These are phyloP conservation scores for Exsudoporus floridanus DNA, from an alignment of 1,284 basidiomycete species.

Conservation along the genomic window DNA sequence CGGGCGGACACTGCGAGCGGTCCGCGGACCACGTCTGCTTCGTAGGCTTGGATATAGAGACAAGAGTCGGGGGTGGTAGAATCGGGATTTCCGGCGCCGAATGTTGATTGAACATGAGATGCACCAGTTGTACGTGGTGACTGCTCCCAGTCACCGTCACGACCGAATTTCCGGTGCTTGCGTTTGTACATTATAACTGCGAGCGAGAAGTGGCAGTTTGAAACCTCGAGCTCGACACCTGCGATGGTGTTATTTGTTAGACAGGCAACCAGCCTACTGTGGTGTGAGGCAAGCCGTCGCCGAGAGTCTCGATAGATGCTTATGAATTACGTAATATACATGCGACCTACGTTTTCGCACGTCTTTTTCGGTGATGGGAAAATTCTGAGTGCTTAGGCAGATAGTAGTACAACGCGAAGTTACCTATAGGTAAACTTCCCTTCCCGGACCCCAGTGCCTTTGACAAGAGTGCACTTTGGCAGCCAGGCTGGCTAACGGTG, in stretches of 20 bases:
- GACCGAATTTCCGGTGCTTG: conserved; percentile 21
- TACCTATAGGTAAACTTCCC: too few relatives aligned
- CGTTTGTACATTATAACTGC: conserved; percentile 25
- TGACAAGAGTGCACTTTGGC: neutral
- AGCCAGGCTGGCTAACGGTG: neutral
- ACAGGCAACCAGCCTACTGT: too few relatives aligned
- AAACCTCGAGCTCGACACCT: too few relatives aligned
- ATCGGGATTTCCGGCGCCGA: conserved; percentile 6
- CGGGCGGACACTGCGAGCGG: conserved; percentile 41
- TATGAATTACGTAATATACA: too few relatives aligned
- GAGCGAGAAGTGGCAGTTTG: neutral
- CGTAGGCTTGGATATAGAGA: conserved; percentile 63
- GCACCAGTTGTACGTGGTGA: neutral
- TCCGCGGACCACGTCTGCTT: conserved; percentile 61
- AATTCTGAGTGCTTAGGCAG: too few relatives aligned
- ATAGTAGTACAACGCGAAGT: too few relatives aligned
- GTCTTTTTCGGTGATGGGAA: too few relatives aligned
- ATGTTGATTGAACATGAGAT: conserved; percentile 3
- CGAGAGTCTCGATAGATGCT: too few relatives aligned
- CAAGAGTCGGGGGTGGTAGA: conserved; percentile 26
- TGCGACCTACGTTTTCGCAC: too few relatives aligned
- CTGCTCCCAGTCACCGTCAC: conserved; percentile 13
- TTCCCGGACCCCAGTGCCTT: neutral
- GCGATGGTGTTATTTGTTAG: too few relatives aligned
- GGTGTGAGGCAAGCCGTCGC: too few relatives aligned